These are phyloP conservation scores for Gaeumannomyces sp. DNA, from an alignment of 2,329 filamentous ascomycete genomes.

Conservation along the genomic window DNA sequence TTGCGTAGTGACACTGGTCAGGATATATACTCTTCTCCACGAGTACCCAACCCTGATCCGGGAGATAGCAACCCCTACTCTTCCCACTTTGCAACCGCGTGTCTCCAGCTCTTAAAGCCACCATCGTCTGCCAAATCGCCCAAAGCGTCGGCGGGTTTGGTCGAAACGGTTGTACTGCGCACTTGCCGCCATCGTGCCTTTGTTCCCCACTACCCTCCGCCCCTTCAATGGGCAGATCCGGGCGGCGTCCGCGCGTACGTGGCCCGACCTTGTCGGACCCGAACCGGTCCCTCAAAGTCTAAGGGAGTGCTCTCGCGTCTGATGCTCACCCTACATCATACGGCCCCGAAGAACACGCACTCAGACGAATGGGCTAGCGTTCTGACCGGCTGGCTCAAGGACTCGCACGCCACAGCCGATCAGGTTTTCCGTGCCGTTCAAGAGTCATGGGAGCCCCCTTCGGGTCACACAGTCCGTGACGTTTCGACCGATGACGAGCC, in stretches of 20 bases:
- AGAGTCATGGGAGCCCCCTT: conserved; percentile 73
- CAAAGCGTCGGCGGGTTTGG: conserved; percentile 41
- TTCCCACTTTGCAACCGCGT: conserved; percentile 70
- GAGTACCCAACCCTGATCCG: conserved; percentile 76
- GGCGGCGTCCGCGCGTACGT: conserved; percentile 50
- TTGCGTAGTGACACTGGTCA: conserved; percentile 68
- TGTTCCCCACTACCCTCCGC: conserved; percentile 77
- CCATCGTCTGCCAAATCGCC: conserved; percentile 30
- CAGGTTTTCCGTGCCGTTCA: conserved; percentile 70
- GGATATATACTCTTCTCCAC: conserved; percentile 78
- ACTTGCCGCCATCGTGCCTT: conserved; percentile 65
- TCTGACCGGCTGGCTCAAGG: conserved; percentile 53
- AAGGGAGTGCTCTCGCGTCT: conserved; percentile 56
- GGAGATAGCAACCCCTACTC: conserved; percentile 79
- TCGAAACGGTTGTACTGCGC: conserved; percentile 66
- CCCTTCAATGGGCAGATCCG: conserved; percentile 66
- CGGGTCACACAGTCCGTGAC: conserved; percentile 27
- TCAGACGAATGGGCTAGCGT: conserved; percentile 73
- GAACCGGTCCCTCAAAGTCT: conserved; percentile 45
- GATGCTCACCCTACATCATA: conserved; percentile 67
- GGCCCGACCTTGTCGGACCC: conserved; percentile 55
- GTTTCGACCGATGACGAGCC: conserved; percentile 42
- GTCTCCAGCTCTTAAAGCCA: conserved; percentile 58
- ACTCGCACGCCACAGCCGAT: conserved; percentile 66
- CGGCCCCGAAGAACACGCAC: conserved; percentile 71